Evolutionary conservation across 1,284 basidiomycete species (phyloP), one percentile per base, ranked within the genome.

Genomic region (Earliella scabrosa): DNA sequence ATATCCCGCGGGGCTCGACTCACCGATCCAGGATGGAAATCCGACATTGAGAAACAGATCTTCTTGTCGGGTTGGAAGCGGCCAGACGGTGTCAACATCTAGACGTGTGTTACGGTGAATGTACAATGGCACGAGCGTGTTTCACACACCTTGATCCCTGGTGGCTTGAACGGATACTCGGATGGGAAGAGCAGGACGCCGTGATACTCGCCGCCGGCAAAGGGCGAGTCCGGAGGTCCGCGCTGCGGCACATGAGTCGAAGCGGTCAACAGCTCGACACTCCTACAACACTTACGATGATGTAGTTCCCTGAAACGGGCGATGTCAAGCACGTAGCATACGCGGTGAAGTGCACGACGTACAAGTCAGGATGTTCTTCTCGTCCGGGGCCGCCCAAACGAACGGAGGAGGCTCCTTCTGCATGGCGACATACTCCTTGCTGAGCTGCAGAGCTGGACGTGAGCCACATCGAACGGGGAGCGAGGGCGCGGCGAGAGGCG

Each of bases 21-120:
- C 67, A 95, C 94, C 50, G 89, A 85, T 61, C 92, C 92, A 1
- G 93, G 93, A 67, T 95, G 93, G 71, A 93, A 98, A 70, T 95
- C 93, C 3, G 93, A 95, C 93, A 96, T 96, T 35, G 93, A 95
- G 76, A 95, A 95, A 71, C 93, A 97, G 63, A 98, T 98, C 82
- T 95, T 96, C 76, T 88, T 88, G 76, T 96, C 93, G 26, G 92
- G 90, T 66, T 93, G 87, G 73, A 98, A 98, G 49, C 95, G 86
- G 11, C 95, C 95, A 14, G 92, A 95, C 0, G 95, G 95, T 20
- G 95, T 98, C 70, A 92, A 86, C 90, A 97, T 93, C 91, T 92
- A 64, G 14, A 43, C 40, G 36, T 36, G 23, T 38, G 48, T 40
- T 45, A 45, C 32, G 24, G 31, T 21, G n/a, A n/a, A n/a, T n/a